These are phyloP conservation scores for Salix udensis DNA, from an alignment of 345 rosid genomes.

Conservation along the genomic window DNA sequence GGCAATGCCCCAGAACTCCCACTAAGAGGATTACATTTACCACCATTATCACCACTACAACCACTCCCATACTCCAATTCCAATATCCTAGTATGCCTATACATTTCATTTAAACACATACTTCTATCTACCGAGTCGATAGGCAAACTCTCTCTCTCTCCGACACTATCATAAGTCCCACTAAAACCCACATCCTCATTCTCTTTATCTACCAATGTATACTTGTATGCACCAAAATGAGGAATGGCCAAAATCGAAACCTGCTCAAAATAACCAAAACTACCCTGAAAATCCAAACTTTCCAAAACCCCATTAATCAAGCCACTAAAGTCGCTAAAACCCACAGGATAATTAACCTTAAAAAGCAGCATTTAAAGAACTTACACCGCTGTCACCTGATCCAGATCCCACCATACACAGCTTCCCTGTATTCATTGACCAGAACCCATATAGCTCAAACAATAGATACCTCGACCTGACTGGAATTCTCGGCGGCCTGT, in stretches of 20 bases:
- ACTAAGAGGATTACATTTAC: constrained; percentile 44
- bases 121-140: constrained; percentile 24
- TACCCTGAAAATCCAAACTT: constrained; percentile 32
- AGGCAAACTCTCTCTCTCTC: constrained; percentile 22
- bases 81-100: constrained; percentile 26
- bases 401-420: constrained; percentile 90
- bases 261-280: constrained; percentile 41
- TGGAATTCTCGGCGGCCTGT: constrained; percentile 54
- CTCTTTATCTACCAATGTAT: constrained; percentile 40
- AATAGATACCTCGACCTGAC: constrained; percentile 19
- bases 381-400: constrained; percentile 21
- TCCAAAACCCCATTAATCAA: constrained; percentile 62
- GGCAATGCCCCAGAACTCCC: constrained; percentile 32
- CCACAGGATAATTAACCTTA: constrained; percentile 52
- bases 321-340: constrained; percentile 43
- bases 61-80: constrained; percentile 42
- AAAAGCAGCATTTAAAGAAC: constrained; percentile 47
- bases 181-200: constrained; percentile 26
- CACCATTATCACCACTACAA: constrained; percentile 33
- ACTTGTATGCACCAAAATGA: constrained; percentile 41
- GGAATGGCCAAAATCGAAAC: constrained; percentile 58
- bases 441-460: constrained; percentile 59
- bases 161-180: constrained; percentile 23
- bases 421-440: constrained; percentile 66
- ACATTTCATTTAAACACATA: constrained; percentile 23